These are phyloP conservation scores for Leptographium wingfieldii DNA, from an alignment of 2,329 filamentous ascomycete genomes.

Conservation along the genomic window DNA sequence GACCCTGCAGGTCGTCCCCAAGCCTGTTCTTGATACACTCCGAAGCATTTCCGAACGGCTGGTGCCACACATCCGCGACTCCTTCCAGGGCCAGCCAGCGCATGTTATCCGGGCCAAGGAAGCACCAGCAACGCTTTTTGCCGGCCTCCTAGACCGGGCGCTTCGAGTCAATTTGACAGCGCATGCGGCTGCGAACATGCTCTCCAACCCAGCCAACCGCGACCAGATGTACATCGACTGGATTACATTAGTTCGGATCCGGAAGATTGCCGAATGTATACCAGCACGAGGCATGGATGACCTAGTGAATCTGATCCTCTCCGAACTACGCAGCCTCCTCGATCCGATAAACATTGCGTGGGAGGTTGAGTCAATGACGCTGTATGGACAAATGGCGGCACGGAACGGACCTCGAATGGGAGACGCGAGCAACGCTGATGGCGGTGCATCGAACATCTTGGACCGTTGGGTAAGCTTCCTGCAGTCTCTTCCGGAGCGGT, in stretches of 20 bases:
- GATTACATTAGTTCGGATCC: constrained; percentile 52
- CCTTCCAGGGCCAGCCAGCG: constrained; percentile 71
- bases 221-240: constrained; percentile 95
- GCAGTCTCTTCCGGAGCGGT: constrained; percentile 52
- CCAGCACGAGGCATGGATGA: constrained; percentile 54
- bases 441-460: constrained; percentile 51
- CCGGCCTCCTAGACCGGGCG: constrained; percentile 71
- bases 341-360: constrained; percentile 54
- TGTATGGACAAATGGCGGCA: constrained; percentile 44
- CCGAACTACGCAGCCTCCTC: constrained; percentile 57
- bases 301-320: constrained; percentile 47
- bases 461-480: constrained; percentile 70
- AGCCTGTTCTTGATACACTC: constrained; percentile 74
- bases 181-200: constrained; percentile 84
- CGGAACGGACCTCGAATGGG: constrained; percentile 32
- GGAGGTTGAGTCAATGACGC: constrained; percentile 48
- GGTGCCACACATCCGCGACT: constrained; percentile 68
- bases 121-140: constrained; percentile 78
- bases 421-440: constrained; percentile 23
- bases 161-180: constrained; percentile 87
- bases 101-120: constrained; percentile 84
- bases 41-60: constrained; percentile 75
- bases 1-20: constrained; percentile 81
- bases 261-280: constrained; percentile 51
- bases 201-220: constrained; percentile 77